These are phyloP conservation scores for Suhomyces panamericanus DNA, from an alignment of 1,139 yeast species.

Conservation along the genomic window DNA sequence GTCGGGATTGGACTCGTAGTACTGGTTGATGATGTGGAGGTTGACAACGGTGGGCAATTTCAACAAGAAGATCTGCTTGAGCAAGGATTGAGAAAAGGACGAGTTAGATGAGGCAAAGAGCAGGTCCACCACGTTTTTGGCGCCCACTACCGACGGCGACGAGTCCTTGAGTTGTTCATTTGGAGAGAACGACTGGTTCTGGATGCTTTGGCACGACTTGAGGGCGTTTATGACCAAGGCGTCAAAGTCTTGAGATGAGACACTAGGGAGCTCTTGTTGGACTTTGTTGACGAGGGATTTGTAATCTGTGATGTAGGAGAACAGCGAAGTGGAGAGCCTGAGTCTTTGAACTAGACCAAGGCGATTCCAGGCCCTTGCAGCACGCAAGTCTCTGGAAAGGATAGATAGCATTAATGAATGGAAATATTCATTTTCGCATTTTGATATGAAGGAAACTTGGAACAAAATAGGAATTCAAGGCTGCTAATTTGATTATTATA, in stretches of 20 bases:
- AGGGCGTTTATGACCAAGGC: slow-evolving; percentile 6
- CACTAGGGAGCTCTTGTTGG: slow-evolving; percentile 3
- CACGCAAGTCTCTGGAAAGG: neutral
- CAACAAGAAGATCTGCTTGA: slow-evolving; percentile 33
- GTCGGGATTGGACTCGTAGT: slow-evolving; percentile 37
- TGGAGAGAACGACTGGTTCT: slow-evolving; percentile 9
- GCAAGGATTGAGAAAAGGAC: slow-evolving; percentile 24
- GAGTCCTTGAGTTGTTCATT: slow-evolving; percentile 13
- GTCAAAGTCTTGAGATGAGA: slow-evolving; percentile 1
- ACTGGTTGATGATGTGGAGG: slow-evolving; percentile 33
- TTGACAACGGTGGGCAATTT: slow-evolving; percentile 34
- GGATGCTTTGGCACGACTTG: slow-evolving; percentile 9
- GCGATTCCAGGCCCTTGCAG: neutral
- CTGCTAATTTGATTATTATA: no score
- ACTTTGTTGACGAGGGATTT: slow-evolving; percentile 11
- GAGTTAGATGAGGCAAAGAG: slow-evolving; percentile 23
- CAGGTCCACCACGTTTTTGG: slow-evolving; percentile 12
- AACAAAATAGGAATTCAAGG: no score
- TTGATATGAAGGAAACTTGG: no score
- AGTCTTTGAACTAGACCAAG: neutral
- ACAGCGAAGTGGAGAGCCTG: slow-evolving; percentile 3
- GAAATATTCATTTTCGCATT: no score
- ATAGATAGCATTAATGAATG: neutral
- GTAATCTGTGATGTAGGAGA: slow-evolving; percentile 13
- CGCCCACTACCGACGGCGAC: slow-evolving; percentile 11